A percentile compares a stretch with the other conserved stretches of the same genome.
phyloP scores from a whole-genome alignment of 2,329 filamentous ascomycete species.

The Pseudogymnoascus sp. region DNA sequence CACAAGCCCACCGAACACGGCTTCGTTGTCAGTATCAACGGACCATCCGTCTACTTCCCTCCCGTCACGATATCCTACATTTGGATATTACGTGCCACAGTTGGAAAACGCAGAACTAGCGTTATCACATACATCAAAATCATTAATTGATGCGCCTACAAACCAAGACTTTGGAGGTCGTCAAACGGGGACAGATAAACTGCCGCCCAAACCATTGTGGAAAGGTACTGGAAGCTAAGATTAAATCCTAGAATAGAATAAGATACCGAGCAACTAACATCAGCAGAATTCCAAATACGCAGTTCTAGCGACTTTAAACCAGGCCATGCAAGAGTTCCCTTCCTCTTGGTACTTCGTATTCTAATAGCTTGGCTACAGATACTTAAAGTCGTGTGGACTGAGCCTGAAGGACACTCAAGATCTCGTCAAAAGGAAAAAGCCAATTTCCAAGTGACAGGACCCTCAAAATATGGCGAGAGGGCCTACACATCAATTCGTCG shows the following conservation, averaged over 20 bases:
- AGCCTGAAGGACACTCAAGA: neutral
- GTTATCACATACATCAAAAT: too few species aligned
- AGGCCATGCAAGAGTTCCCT: neutral
- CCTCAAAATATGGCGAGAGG: neutral
- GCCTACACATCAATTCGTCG: neutral
- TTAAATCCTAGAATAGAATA: neutral
- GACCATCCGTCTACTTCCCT: too few species aligned
- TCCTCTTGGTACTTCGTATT: neutral
- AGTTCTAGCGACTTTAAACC: neutral
- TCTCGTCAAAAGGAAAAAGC: neutral
- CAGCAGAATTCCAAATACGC: neutral
- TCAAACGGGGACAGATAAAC: too few species aligned
- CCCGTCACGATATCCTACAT: too few species aligned
- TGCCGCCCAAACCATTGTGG: too few species aligned
- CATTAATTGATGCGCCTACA: too few species aligned
- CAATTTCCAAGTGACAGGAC: too few species aligned
- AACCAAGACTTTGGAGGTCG: too few species aligned
- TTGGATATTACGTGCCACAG: too few species aligned
- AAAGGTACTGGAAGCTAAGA: neutral
- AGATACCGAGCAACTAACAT: neutral
- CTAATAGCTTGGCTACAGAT: neutral
- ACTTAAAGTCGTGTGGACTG: neutral
- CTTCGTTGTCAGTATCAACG: too few species aligned
- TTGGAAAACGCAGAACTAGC: too few species aligned
- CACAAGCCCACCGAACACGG: too few species aligned